A percentile compares a stretch with the other conserved stretches of the same genome.
These are phyloP conservation scores for Neocatenulostroma microsporum DNA, from an alignment of 2,329 filamentous ascomycete genomes.

Conservation along the genomic window DNA sequence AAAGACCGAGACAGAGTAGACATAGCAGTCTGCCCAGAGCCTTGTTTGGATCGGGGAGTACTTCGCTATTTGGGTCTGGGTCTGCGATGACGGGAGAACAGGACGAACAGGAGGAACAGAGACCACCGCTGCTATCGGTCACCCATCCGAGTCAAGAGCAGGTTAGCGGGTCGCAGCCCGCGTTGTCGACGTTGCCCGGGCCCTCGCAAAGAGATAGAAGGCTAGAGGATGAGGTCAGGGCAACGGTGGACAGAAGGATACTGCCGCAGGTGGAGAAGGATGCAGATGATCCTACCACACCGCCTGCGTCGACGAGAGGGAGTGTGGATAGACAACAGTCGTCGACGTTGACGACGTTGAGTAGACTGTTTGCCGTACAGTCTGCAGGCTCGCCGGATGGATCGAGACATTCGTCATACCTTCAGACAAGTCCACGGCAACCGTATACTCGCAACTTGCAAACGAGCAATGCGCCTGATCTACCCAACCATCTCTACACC, in stretches of 20 bases:
- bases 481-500: slow-evolving; percentile 47
- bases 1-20: slow-evolving; percentile 8
- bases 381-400: slow-evolving; percentile 28
- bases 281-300: slow-evolving; percentile 40
- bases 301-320: slow-evolving; percentile 25
- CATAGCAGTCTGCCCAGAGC: slow-evolving; percentile 17
- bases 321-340: slow-evolving; percentile 30
- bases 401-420: slow-evolving; percentile 38
- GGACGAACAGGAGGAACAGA: slow-evolving; percentile 1
- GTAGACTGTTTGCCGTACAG: slow-evolving; percentile 38
- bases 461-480: slow-evolving; percentile 21
- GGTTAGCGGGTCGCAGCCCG: slow-evolving; percentile 4
- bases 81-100: slow-evolving; percentile 3
- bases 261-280: slow-evolving; percentile 42
- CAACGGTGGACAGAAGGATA: slow-evolving; percentile 19
- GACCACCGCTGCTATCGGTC: slow-evolving; percentile 5
- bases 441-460: slow-evolving; percentile 17
- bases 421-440: no score
- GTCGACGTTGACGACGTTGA: slow-evolving; percentile 37
- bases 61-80: slow-evolving; percentile 16
- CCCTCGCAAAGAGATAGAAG: slow-evolving; percentile 5
- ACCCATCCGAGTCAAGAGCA: slow-evolving; percentile 10
- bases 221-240: slow-evolving; percentile 16
- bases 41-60: slow-evolving; percentile 14
- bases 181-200: slow-evolving; percentile 9